These are phyloP conservation scores for Thermomucor indicae-seudaticae DNA, from an alignment of 371 early-diverging fungal species.

Conservation along the genomic window DNA sequence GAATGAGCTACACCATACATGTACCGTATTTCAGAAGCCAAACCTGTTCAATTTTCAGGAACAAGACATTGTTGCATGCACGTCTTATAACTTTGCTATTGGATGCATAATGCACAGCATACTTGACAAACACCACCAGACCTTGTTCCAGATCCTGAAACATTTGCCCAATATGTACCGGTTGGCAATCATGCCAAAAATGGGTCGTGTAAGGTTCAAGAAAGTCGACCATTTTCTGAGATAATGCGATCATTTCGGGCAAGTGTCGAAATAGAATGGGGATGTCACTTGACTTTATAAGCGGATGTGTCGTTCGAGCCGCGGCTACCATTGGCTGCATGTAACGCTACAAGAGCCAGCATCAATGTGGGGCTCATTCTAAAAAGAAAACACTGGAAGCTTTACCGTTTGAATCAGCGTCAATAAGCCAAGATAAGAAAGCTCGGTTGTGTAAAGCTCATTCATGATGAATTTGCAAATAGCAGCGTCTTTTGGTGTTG, in stretches of 20 bases:
- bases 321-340: slow-evolving; percentile 37
- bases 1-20: no score
- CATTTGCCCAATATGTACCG: slow-evolving; percentile 17
- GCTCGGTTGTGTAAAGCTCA: slow-evolving; percentile 21
- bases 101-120: slow-evolving; percentile 39
- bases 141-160: slow-evolving; percentile 24
- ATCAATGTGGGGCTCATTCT: not conserved
- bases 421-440: slow-evolving; percentile 28
- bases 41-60: slow-evolving; percentile 43
- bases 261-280: slow-evolving; percentile 34
- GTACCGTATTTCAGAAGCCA: no score
- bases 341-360: slow-evolving; percentile 17
- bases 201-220: slow-evolving; percentile 11
- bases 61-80: slow-evolving; percentile 36
- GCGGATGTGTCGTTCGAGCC: slow-evolving; percentile 17
- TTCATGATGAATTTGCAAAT: slow-evolving; percentile 19
- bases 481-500: slow-evolving; percentile 8
- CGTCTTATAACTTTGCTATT: slow-evolving; percentile 31
- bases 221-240: slow-evolving; percentile 18
- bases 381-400: not conserved
- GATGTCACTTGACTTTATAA: slow-evolving; percentile 30
- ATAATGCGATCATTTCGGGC: slow-evolving; percentile 26
- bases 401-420: slow-evolving; percentile 29
- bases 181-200: slow-evolving; percentile 10
- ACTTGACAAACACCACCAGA: slow-evolving; percentile 36